Base-by-base conservation (phyloP, 345 rosid genomes). In the Arabis alpina region DNA sequence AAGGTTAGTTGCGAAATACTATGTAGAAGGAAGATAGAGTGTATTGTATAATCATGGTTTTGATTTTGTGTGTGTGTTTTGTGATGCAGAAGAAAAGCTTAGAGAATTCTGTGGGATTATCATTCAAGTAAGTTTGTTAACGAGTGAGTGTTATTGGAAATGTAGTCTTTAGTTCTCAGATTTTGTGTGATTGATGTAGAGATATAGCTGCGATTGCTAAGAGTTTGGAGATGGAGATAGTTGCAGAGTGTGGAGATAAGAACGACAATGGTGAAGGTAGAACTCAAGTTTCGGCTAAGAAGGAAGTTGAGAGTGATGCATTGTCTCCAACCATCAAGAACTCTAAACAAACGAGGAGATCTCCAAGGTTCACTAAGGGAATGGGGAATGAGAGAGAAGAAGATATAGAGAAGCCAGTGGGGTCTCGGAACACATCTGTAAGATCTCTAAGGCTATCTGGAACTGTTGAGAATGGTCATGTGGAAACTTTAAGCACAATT, bases 101-200 rank as follows among this genome's bases (percentile, higher is more conserved):
- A 15, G 69, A 54, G 6, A n/a, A n/a, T n/a, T 43, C 49, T 59
- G 58, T 24, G 30, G 68, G 61, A 61, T 51, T 69, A 39, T 14
- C 45, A 25, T 36, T 69, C 68, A 72, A 69, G 88, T 84, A 78
- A 82, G 84, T n/a, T n/a, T n/a, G n/a, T n/a, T n/a, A n/a, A n/a
- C n/a, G n/a, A n/a, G n/a, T n/a, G n/a, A n/a, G n/a, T n/a, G n/a
- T n/a, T n/a, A n/a, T n/a, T n/a, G 40, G 40, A 36, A 36, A 36
- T 36, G 40, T 10, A 36, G 10, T 8, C 2, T 36, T 36, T 36
- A 8, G 40, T 8, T 36, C 9, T 8, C 9, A 36, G 8, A 7
- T 36, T 8, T 36, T 32, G 34, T 47, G 54, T 23, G 61, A 54
- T 39, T 72, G 57, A 11, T 56, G 59, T 66, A 76, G 79, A 42